Conservation (phyloP, 768 basidiomycete genomes). For the Boletales sp. region DNA sequence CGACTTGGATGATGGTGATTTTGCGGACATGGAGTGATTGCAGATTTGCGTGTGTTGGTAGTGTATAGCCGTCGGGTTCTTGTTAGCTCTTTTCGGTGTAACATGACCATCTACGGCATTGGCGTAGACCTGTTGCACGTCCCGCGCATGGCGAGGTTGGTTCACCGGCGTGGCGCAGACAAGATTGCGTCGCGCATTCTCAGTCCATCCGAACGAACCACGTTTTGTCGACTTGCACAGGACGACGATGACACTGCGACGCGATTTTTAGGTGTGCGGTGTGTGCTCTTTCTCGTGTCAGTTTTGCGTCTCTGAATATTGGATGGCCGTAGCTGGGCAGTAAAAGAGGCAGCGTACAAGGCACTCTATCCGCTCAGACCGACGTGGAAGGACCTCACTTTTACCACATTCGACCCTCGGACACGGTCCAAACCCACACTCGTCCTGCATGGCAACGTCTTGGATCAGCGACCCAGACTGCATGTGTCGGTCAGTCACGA, state of each 20-base stretch:
- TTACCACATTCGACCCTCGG: constrained; percentile 32
- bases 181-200: constrained; percentile 63
- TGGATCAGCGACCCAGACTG: constrained; percentile 25
- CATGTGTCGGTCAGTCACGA: constrained; percentile 82
- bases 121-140: constrained; percentile 74
- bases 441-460: constrained; percentile 8
- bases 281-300: constrained; percentile 23
- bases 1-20: constrained; percentile 93
- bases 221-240: constrained; percentile 23
- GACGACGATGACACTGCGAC: constrained; percentile 14
- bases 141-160: constrained; percentile 57
- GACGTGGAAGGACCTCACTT: constrained; percentile 76
- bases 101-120: constrained; percentile 66
- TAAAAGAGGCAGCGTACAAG: constrained; percentile 88
- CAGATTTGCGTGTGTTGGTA: background rate
- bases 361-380: constrained; percentile 68
- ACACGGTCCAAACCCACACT: constrained; percentile 43
- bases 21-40: constrained; percentile 63
- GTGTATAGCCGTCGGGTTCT: background rate
- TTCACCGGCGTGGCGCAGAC: constrained; percentile 43
- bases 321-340: constrained; percentile 56
- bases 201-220: constrained; percentile 41
- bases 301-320: background rate
- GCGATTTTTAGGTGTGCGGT: constrained; percentile 75
- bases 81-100: background rate